phyloP scores from a whole-genome alignment of 164 flowering plant species.

The Vitis riparia region DNA sequence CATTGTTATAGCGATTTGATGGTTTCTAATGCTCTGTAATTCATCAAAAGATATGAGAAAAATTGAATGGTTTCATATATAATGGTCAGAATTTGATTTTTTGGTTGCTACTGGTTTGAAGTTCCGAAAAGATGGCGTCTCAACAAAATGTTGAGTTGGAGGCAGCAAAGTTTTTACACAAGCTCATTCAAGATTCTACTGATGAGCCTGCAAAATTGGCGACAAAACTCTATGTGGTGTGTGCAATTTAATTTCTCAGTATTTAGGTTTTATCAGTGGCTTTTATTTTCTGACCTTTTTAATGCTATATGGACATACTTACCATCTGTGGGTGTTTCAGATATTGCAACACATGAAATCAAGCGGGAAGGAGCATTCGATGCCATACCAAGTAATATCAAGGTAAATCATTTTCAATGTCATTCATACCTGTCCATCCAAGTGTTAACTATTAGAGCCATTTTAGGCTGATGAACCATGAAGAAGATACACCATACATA shows the following conservation, averaged over 20 bases:
- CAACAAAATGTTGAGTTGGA: constrained; percentile 85
- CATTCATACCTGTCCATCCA: background rate
- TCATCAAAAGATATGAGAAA: too few species aligned
- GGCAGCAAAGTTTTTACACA: constrained; percentile 95
- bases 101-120: background rate
- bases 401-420: constrained; percentile 39
- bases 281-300: background rate
- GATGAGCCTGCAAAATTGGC: constrained; percentile 96
- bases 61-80: background rate
- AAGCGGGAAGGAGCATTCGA: constrained; percentile 95
- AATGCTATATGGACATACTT: background rate
- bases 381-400: constrained; percentile 99
- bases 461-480: background rate
- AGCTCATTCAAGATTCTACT: constrained; percentile 91
- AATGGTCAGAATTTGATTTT: too few species aligned
- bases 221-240: constrained; percentile 84
- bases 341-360: constrained; percentile 94
- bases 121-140: constrained; percentile 59
- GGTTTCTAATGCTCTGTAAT: too few species aligned
- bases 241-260: constrained; percentile 19
- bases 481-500: too few species aligned
- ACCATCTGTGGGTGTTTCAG: constrained; percentile 33
- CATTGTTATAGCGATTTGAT: too few species aligned
- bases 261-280: background rate
- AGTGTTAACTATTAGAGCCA: background rate